Conservation (phyloP, 2,329 filamentous ascomycete genomes). For the Niveomyces coronatus region DNA sequence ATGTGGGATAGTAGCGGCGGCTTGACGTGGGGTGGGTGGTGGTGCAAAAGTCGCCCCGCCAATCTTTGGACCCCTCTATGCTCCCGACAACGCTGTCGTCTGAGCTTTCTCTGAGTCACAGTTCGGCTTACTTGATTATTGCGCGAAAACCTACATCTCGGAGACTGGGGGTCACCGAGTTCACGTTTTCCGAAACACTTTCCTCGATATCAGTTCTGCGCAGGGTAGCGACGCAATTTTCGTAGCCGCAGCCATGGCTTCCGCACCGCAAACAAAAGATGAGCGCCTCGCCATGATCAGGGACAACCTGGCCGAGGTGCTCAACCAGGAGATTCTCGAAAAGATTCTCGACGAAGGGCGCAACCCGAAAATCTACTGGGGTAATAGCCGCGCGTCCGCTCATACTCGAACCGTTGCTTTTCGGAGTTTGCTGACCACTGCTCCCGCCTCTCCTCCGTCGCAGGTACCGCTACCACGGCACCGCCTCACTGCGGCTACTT, state of each 20-base stretch:
- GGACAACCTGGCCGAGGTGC: slow-evolving; percentile 69
- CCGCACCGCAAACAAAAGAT: slow-evolving; percentile 30
- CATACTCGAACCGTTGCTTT: background rate
- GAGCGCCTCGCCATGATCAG: slow-evolving; percentile 68
- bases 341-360: slow-evolving; percentile 59
- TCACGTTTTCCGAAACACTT: too few species aligned
- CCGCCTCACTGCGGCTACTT: slow-evolving; percentile 85
- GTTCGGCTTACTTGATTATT: too few species aligned
- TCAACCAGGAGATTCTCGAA: slow-evolving; percentile 78
- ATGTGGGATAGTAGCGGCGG: background rate
- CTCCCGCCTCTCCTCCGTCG: too few species aligned
- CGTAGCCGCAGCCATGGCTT: slow-evolving; percentile 6
- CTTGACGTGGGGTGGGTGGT: slow-evolving; percentile 1
- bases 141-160: too few species aligned
- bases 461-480: slow-evolving; percentile 73
- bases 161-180: too few species aligned
- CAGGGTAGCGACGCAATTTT: too few species aligned
- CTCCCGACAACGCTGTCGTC: slow-evolving; percentile 2
- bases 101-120: slow-evolving; percentile 8
- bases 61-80: slow-evolving; percentile 5
- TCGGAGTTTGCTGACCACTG: slow-evolving; percentile 3
- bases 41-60: slow-evolving; percentile 2
- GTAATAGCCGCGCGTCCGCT: slow-evolving; percentile 25
- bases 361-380: slow-evolving; percentile 77
- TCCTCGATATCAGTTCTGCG: too few species aligned